Base-by-base conservation (phyloP, 805 yeast species). In the Wickerhamiella sorbophila region DNA sequence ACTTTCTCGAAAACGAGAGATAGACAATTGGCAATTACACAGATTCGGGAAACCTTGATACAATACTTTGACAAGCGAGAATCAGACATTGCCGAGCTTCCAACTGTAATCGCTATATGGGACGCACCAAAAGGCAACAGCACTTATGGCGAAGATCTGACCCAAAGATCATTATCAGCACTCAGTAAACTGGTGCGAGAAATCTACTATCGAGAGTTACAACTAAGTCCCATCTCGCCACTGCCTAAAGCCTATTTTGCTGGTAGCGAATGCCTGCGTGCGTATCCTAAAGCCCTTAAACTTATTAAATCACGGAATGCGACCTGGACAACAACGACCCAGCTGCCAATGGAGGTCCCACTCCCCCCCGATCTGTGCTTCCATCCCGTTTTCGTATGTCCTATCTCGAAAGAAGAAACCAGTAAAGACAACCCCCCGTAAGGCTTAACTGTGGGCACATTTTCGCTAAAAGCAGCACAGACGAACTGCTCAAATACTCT, bases 311-410 rank as follows among this genome's bases (percentile, higher is more conserved):
- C 8, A 6, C 19, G 38, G 20, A 15, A 12, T 9, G 38, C 19
- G 9, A 31, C 21, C 29, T 42, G 44, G 44, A 29, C 31, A 19
- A n/a, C 36, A 10, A 33, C 18, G 3, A 29, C 29, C 16, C 36
- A 40, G 31, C 32, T 40, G 31, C 43, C 43, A 4, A 36, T 76
- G 40, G 80, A 73, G 47, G 69, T 75, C 17, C 64, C 65, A 24
- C 57, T 78, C 17, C 85, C 86, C 1, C 56, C 58, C 0, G 58
- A 59, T 19, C 56, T 75, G 38, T 70, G 69, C 42, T 76, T 69
- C 56, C 85, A 78, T 53, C 73, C 83, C 1, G 66, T 78, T 1
- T 78, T 77, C 52, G 78, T 78, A 3, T 78, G 86, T 52, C 86
- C 86, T 0, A 80, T 78, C 1, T 64, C 75, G 14, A 77, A 76